Conservation (phyloP, 192 early-diverging fungal species). For the Umbelopsis sp. region DNA sequence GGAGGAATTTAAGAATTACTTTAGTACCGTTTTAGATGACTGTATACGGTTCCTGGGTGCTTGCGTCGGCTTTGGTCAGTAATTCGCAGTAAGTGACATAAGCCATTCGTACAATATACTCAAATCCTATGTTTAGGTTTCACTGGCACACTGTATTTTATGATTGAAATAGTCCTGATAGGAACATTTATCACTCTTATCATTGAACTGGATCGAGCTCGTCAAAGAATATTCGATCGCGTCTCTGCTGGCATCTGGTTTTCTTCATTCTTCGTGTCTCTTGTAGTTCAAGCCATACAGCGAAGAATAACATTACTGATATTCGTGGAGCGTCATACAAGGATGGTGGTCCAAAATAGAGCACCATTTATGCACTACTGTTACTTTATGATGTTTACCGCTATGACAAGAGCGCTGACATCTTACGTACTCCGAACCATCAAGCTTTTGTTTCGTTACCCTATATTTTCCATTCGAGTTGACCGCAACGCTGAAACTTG, state of each 20-base stretch:
- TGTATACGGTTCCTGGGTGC: slow-evolving; percentile 41
- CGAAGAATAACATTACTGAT: slow-evolving; percentile 35
- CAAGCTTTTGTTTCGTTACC: slow-evolving; percentile 36
- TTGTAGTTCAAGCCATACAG: slow-evolving; percentile 36
- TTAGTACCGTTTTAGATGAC: slow-evolving; percentile 40
- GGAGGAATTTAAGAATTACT: background rate
- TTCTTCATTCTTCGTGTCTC: slow-evolving; percentile 39
- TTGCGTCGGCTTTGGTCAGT: slow-evolving; percentile 38
- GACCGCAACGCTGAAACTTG: slow-evolving; percentile 44
- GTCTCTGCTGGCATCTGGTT: slow-evolving; percentile 35
- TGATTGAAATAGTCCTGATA: slow-evolving; percentile 38
- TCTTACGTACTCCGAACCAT: slow-evolving; percentile 38
- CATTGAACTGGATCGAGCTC: slow-evolving; percentile 20
- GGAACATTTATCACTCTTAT: slow-evolving; percentile 27
- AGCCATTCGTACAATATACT: background rate
- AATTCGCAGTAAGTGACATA: background rate
- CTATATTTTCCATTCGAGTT: slow-evolving; percentile 36
- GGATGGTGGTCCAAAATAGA: slow-evolving; percentile 30
- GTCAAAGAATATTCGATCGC: slow-evolving; percentile 27
- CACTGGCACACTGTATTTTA: slow-evolving; percentile 39
- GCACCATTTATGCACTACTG: slow-evolving; percentile 38
- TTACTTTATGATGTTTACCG: slow-evolving; percentile 44
- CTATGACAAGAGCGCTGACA: slow-evolving; percentile 40
- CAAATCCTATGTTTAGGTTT: slow-evolving; percentile 22
- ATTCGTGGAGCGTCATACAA: slow-evolving; percentile 25